Percentiles rank a stretch among this genome's conserved stretches.
These are phyloP conservation scores for Mycena kentingensis DNA, from an alignment of 768 basidiomycete species.

Conservation along the genomic window DNA sequence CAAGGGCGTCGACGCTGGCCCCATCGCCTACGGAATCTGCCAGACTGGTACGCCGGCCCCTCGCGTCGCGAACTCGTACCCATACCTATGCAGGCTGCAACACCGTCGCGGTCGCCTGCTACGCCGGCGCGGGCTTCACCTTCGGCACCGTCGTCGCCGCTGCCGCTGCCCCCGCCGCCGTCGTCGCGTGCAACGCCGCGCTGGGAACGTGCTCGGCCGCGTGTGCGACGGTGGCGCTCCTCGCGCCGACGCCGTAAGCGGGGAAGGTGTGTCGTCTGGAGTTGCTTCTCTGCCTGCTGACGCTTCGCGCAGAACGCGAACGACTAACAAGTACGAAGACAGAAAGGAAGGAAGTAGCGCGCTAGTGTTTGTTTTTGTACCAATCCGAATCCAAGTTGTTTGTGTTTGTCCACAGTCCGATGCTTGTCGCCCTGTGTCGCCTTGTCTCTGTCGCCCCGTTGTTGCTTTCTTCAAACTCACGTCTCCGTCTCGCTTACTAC, in stretches of 20 bases:
- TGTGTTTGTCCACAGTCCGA: too few species aligned
- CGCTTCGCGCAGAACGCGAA: too few species aligned
- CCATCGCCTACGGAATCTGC: constrained; percentile 42
- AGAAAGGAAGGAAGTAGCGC: too few species aligned
- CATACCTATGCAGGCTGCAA: constrained; percentile 38
- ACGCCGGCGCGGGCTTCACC: constrained; percentile 39
- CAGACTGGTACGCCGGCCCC: constrained; percentile 39
- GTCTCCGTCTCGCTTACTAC: too few species aligned
- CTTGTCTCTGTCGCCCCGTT: too few species aligned
- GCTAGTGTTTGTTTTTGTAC: too few species aligned
- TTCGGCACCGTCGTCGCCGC: constrained; percentile 45
- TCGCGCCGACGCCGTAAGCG: constrained; percentile 40
- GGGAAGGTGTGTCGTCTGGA: too few species aligned
- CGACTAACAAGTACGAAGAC: too few species aligned
- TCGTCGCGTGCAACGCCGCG: constrained; percentile 41
- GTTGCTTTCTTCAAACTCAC: too few species aligned
- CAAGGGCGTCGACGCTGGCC: constrained; percentile 29
- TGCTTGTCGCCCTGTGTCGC: too few species aligned
- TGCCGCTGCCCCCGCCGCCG: constrained; percentile 35
- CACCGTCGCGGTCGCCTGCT: constrained; percentile 42
- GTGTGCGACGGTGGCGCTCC: constrained; percentile 38
- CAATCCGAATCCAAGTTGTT: too few species aligned
- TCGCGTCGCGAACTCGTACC: not conserved
- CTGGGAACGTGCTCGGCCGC: constrained; percentile 45
- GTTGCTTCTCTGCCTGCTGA: too few species aligned